Conservation (phyloP, 805 yeast genomes). For the Myxozyma mucilagina region DNA sequence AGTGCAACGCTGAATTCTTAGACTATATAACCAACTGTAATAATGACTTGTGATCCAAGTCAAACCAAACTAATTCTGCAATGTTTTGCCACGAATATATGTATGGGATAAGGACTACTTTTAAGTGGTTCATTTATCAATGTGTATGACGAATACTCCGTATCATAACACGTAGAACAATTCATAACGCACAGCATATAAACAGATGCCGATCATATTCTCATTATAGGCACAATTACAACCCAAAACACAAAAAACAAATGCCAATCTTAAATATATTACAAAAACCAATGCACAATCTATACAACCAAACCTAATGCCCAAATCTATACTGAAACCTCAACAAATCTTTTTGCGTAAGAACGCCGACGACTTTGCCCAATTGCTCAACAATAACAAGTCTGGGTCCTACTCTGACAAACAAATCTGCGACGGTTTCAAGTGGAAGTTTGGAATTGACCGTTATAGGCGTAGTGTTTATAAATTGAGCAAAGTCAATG, state of each 20-base stretch:
- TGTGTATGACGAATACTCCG: too few species aligned
- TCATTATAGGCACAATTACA: not conserved
- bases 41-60: too few species aligned
- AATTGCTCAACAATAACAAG: conserved; percentile 63
- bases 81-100: too few species aligned
- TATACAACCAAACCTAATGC: not conserved
- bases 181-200: too few species aligned
- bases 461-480: conserved; percentile 62
- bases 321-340: conserved; percentile 43
- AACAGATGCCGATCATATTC: too few species aligned
- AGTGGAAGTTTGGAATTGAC: conserved; percentile 57
- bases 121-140: too few species aligned
- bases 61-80: too few species aligned
- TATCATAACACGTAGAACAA: too few species aligned
- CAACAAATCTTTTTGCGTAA: conserved; percentile 82
- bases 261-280: not conserved
- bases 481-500: conserved; percentile 34
- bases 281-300: not conserved
- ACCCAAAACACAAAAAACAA: not conserved
- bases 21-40: too few species aligned
- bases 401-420: conserved; percentile 78
- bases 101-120: too few species aligned
- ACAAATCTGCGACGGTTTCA: conserved; percentile 64
- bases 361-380: conserved; percentile 65
- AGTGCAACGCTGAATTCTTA: too few species aligned